Base-by-base conservation (phyloP, 1,284 basidiomycete species). In the Ceratobasidium sp. region DNA sequence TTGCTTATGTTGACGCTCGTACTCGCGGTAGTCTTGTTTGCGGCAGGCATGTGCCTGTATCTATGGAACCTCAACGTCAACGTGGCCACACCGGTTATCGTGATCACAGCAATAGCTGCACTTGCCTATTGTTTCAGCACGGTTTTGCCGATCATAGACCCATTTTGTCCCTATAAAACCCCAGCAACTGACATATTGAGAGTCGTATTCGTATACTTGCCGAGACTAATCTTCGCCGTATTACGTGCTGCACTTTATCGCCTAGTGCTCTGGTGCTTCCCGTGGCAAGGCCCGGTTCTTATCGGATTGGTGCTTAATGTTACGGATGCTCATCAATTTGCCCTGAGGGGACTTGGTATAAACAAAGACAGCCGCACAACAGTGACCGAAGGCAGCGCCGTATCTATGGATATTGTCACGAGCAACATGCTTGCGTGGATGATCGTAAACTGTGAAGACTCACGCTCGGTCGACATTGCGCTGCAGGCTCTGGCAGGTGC, bases 361-460 rank as follows among this genome's bases (percentile, higher is more conserved):
- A n/a, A 8, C 7, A 17, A 45, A 11, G 17, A 11, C 23, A 3
- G 11, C 54, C 23, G 5, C 11, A 58, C 31, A 33, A n/a, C 3
- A 1, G 6, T 26, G 10, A 7, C 26, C 8, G 53, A 28, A 3
- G 31, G 5, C 23, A 20, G 17, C 7, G 26, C 31, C 33, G n/a
- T n/a, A n/a, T 49, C 65, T 1, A 67, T 67, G 65, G 65, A 67
- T 23, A 26, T 2, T 11, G 15, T 53, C 23, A 67, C 65, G 2
- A 67, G 65, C 15, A 33, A 51, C 13, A 67, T 67, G 65, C 3
- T 67, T 0, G 20, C 49, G 0, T 67, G 65, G 65, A 2, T 67
- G 11, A 54, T 67, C 10, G 11, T 28, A 0, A 67, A 67, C 49
- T 67, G 65, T 17, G 65, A 67, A n/a, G 65, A 67, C 17, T 39